Base-by-base conservation (phyloP, 306 rosid species). In the Echinosophora koreensis region DNA sequence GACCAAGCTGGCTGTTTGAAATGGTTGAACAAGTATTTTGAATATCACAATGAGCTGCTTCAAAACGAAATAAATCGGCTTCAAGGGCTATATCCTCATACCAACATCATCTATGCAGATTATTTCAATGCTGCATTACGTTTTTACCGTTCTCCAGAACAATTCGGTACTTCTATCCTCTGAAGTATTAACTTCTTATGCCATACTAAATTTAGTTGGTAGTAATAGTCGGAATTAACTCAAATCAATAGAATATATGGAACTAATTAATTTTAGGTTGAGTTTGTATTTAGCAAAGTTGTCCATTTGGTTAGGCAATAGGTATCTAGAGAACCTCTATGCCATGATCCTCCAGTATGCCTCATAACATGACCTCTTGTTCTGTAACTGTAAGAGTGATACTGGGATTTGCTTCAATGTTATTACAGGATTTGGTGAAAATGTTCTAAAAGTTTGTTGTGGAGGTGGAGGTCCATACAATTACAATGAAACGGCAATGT, bases 31-130 rank as follows among this genome's bases (percentile, higher is more conserved):
- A 6, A 11, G 46, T 84, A 84, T 76, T 42, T 41, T 17, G 84
- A 71, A 52, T 57, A 80, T 66, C 89, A 89, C 82, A 82, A 89
- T 28, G 71, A 82, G 16, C 17, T 66, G 54, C 90, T 89, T 76
- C 83, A 80, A 56, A 44, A 30, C 16, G 85, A 82, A 63, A 81
- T 89, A 13, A 37, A 68, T 30, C 52, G 10, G 59, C 83, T 86
- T 71, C 83, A 61, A 71, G 80, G 11, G 41, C 62, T 59, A 6
- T 62, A 89, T 83, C 93, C 90, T 14, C 76, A 3, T 5, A 56
- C 81, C 22, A 69, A 70, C 16, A 82, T 89, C 81, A 77, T 89
- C 27, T 89, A 86, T 17, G 90, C 86, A 5, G 87, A 89, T 78
- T 89, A 77, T 47, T 83, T 84, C 85, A 78, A 82, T 32, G 77